Conservation (phyloP, 306 rosid genomes). For the Hippophae rhamnoides region DNA sequence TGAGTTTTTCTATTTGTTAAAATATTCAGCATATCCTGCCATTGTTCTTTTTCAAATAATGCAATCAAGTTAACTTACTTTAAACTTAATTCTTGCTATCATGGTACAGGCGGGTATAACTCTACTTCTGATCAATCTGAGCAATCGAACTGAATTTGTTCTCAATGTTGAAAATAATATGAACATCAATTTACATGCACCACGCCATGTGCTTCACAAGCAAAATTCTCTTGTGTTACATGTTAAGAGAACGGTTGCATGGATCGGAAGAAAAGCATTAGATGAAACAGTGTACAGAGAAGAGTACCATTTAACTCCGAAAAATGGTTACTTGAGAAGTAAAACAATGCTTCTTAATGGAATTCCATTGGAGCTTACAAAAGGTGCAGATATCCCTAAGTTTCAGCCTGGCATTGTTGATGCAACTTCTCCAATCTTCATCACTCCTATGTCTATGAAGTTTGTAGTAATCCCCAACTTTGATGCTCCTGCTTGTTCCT, state of each 20-base stretch:
- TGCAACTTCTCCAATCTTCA: slow-evolving; percentile 34
- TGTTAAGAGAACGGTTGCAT: slow-evolving; percentile 62
- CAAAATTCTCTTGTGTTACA: slow-evolving; percentile 27
- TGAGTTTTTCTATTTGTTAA: too few species aligned
- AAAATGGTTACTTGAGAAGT: slow-evolving; percentile 43
- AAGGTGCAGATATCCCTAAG: slow-evolving; percentile 55
- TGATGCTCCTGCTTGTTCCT: slow-evolving; percentile 46
- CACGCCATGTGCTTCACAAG: slow-evolving; percentile 7
- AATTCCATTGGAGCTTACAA: slow-evolving; percentile 45
- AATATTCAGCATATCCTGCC: too few species aligned
- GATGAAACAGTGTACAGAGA: slow-evolving; percentile 48
- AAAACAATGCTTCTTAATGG: slow-evolving; percentile 68
- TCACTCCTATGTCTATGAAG: slow-evolving; percentile 33
- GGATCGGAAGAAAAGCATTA: slow-evolving; percentile 71
- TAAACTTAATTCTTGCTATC: neutral
- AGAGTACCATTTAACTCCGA: slow-evolving; percentile 71
- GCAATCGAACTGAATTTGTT: slow-evolving; percentile 56
- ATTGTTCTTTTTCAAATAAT: too few species aligned
- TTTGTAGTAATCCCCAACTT: slow-evolving; percentile 42
- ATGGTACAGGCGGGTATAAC: slow-evolving; percentile 61
- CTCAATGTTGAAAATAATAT: slow-evolving; percentile 27
- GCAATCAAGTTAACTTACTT: too few species aligned
- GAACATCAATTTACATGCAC: slow-evolving; percentile 6
- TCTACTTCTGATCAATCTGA: slow-evolving; percentile 64
- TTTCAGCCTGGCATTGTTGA: slow-evolving; percentile 35